Conservation (phyloP, 805 yeast genomes). For the Gaillardinia entomophila region DNA sequence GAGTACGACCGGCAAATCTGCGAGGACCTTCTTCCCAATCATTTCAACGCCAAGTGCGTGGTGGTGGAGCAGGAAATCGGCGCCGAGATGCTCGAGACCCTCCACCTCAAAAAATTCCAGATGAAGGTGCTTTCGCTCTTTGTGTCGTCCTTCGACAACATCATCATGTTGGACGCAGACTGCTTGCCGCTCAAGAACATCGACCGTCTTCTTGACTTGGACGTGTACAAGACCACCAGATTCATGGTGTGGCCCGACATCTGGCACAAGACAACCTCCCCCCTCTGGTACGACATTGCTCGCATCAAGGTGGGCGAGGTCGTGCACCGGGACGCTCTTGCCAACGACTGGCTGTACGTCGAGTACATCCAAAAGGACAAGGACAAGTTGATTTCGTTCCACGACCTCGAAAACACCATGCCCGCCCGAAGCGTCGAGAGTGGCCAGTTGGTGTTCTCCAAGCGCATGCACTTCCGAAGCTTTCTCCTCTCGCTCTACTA, state of each 20-base stretch:
- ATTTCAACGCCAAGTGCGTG: constrained; percentile 20
- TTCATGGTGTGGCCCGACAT: constrained; percentile 33
- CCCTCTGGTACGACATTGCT: constrained; percentile 26
- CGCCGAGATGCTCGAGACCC: constrained; percentile 9
- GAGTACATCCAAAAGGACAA: constrained; percentile 15
- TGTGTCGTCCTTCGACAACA: constrained; percentile 27
- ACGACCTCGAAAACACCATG: constrained; percentile 30
- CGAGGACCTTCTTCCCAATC: constrained; percentile 15
- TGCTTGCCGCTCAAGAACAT: constrained; percentile 26
- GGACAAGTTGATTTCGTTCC: constrained; percentile 13
- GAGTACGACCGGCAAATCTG: constrained; percentile 23
- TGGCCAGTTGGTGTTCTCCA: constrained; percentile 32
- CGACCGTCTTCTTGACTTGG: constrained; percentile 17
- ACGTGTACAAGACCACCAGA: constrained; percentile 17
- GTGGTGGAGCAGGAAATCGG: constrained; percentile 22
- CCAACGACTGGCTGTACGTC: constrained; percentile 17
- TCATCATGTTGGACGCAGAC: constrained; percentile 28
- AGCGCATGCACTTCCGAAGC: constrained; percentile 24
- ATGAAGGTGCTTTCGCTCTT: constrained; percentile 26
- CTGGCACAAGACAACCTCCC: constrained; percentile 29
- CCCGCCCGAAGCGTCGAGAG: constrained; percentile 22
- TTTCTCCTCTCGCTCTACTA: constrained; percentile 29
- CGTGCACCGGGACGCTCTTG: constrained; percentile 20
- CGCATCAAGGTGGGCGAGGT: constrained; percentile 24
- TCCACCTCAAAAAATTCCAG: constrained; percentile 18